phyloP scores from a whole-genome alignment of 257 asterid genomes.

The Gentiana macrophylla region DNA sequence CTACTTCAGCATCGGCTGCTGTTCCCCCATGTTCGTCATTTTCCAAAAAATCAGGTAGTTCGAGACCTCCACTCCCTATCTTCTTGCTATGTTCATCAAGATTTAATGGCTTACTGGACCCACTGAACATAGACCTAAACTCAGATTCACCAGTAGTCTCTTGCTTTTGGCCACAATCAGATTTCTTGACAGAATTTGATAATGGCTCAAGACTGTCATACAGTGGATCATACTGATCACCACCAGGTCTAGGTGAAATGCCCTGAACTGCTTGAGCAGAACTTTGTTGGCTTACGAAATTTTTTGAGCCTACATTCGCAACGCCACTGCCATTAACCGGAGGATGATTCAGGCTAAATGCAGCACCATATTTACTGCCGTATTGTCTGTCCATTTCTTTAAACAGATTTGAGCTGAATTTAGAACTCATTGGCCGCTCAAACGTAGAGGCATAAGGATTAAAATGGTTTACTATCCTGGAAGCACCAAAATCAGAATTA shows the following conservation, averaged over 20 bases:
- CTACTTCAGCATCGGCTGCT: constrained; percentile 75
- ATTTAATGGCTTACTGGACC: constrained; percentile 36
- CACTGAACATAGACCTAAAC: constrained; percentile 31
- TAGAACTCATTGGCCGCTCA: constrained; percentile 51
- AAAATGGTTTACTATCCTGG: constrained; percentile 45
- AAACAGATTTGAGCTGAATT: constrained; percentile 32
- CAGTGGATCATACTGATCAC: constrained; percentile 79
- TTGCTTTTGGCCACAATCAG: constrained; percentile 28
- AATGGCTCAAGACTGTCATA: constrained; percentile 80
- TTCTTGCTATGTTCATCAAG: constrained; percentile 31
- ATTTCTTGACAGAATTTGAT: constrained; percentile 30
- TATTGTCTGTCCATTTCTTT: constrained; percentile 28
- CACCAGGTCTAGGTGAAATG: constrained; percentile 27
- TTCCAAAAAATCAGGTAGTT: constrained; percentile 30
- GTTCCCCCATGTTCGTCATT: constrained; percentile 84
- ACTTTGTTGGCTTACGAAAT: constrained; percentile 20
- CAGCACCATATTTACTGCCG: constrained; percentile 24
- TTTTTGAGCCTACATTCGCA: constrained; percentile 26
- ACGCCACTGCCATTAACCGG: constrained; percentile 22
- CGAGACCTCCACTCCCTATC: constrained; percentile 31
- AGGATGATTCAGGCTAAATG: constrained; percentile 31
- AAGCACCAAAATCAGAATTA: constrained; percentile 26
- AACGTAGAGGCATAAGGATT: constrained; percentile 64
- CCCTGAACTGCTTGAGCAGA: constrained; percentile 29
- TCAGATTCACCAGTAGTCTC: constrained; percentile 56